These are phyloP conservation scores for Phytophthora tentaculata DNA, from an alignment of 352 stramenopile species.

Conservation along the genomic window DNA sequence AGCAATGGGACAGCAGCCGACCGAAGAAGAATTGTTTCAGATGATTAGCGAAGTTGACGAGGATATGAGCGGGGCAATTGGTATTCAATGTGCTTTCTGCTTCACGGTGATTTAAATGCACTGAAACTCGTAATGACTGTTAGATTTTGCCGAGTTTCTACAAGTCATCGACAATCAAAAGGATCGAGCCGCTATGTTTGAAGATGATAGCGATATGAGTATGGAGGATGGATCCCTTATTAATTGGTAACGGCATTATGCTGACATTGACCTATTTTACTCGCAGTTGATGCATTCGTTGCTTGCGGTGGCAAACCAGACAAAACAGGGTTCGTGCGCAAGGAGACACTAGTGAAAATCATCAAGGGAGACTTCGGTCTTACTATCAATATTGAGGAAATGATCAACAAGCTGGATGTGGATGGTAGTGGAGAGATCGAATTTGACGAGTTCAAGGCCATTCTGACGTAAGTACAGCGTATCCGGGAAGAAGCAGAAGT, in stretches of 20 bases:
- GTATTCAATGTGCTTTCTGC: slow-evolving; percentile 21
- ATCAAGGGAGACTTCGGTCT: slow-evolving; percentile 96
- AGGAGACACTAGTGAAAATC: slow-evolving; percentile 92
- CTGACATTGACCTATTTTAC: background rate
- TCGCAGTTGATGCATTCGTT: slow-evolving; percentile 95
- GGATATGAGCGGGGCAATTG: slow-evolving; percentile 95
- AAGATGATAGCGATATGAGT: slow-evolving; percentile 98
- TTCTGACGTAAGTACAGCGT: slow-evolving; percentile 72
- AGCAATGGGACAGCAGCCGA: slow-evolving; percentile 98
- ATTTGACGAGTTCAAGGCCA: slow-evolving; percentile 96
- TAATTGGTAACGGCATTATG: background rate
- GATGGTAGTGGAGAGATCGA: slow-evolving; percentile 96
- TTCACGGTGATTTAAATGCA: background rate
- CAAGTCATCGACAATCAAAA: slow-evolving; percentile 99
- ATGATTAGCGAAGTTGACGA: slow-evolving; percentile 94
- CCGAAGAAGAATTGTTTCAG: slow-evolving; percentile 98
- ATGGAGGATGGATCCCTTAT: slow-evolving; percentile 10
- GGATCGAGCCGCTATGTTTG: slow-evolving; percentile 93
- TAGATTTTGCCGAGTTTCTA: slow-evolving; percentile 98
- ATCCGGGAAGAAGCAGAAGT: no score
- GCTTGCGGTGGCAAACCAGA: slow-evolving; percentile 94
- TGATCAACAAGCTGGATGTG: slow-evolving; percentile 97
- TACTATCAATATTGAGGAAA: slow-evolving; percentile 97
- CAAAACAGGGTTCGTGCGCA: slow-evolving; percentile 92
- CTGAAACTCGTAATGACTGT: background rate